These are phyloP conservation scores for Umbilicus rupestris DNA, from an alignment of 164 flowering plant species.

Conservation along the genomic window DNA sequence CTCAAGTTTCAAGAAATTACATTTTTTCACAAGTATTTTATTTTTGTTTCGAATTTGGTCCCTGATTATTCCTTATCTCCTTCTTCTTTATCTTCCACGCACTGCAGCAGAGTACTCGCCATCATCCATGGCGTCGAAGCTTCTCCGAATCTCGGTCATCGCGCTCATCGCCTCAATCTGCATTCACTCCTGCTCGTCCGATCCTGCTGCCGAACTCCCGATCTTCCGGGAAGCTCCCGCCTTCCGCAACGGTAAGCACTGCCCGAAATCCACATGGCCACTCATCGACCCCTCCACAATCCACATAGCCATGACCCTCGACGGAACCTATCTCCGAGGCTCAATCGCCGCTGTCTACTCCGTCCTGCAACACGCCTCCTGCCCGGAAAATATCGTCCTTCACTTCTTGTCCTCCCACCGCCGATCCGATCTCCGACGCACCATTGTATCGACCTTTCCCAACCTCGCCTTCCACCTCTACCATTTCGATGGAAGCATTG, in stretches of 20 bases:
- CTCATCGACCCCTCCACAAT: conserved; percentile 1
- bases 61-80: too few relatives aligned
- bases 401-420: conserved; percentile 7
- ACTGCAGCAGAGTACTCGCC: too few relatives aligned
- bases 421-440: conserved; percentile 5
- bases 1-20: too few relatives aligned
- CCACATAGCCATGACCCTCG: conserved; percentile 7
- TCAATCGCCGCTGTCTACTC: conserved; percentile 10
- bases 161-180: too few relatives aligned
- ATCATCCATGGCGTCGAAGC: too few relatives aligned
- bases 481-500: conserved; percentile 42
- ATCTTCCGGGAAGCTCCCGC: conserved; percentile 2
- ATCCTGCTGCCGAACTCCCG: neutral
- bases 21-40: too few relatives aligned
- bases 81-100: too few relatives aligned
- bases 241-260: conserved; percentile 5
- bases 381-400: conserved; percentile 7
- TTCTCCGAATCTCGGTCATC: too few relatives aligned
- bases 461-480: conserved; percentile 45
- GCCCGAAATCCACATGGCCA: neutral
- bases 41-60: too few relatives aligned
- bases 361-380: conserved; percentile 9
- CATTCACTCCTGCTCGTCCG: too few relatives aligned
- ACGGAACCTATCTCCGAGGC: conserved; percentile 7
- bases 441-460: conserved; percentile 40